Evolutionary conservation across 176 grass and related monocot species (phyloP), one percentile per base, ranked within the genome.

Genomic region (Oryza glaberrima): DNA sequence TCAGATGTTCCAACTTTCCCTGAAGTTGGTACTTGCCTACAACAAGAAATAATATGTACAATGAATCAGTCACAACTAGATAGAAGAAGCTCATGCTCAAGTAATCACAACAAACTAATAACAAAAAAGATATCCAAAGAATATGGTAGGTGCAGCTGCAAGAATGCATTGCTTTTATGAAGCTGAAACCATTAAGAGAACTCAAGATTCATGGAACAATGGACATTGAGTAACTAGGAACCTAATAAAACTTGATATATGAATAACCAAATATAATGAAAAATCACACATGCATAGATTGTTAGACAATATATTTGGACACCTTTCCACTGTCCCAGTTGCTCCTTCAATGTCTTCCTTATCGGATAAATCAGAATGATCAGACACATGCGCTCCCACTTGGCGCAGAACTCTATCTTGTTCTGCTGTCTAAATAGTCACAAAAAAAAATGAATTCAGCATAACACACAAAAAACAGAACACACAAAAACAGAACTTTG

Each of bases 1-100:
- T 46, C 84, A 84, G 90, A 97, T 47, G 90, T 88, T 87, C 90
- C 92, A 65, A 38, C 72, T 75, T 84, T 85, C n/a, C 46, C 67
- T 47, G 86, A 60, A 44, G 70, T 60, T 61, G 81, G 71, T 65
- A 76, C 90, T 84, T 88, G 79, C 70, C 91, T 98, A 28, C 80
- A 90, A 81, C n/a, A 88, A 91, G 49, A 89, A 92, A 87, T 5
- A 25, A 67, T 45, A 61, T 13, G 72, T 54, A 81, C 13, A 44
- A 92, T 45, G 6, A 88, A 89, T 67, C 51, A 77, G 44, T 68
- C 9, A 19, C 34, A 38, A 63, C 17, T 79, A 46, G 0, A 66
- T 51, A 69, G 3, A 86, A 72, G 6, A 26, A 67, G 30, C 41
- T 58, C 72, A 86, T 68, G 40, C 4, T 36, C 47, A 23, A 22